Evolutionary conservation across 768 basidiomycete species (phyloP).

Genomic region (Amanita rubescens): DNA sequence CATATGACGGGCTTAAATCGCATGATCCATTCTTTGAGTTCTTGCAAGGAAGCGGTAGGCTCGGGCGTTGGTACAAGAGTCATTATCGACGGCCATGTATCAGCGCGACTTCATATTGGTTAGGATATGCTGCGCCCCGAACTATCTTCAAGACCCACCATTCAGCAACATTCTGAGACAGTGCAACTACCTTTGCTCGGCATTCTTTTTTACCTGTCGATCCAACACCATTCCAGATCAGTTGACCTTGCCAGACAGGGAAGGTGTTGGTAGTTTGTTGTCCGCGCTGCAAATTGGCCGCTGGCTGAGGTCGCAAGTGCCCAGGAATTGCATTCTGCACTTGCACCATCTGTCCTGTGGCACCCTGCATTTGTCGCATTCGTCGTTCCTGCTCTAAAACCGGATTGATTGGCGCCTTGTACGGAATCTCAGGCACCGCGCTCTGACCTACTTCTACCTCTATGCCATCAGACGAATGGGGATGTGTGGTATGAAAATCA

Average conservation of each 20-base stretch:
- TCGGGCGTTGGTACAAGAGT: slow-evolving; percentile 33
- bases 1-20: slow-evolving; percentile 33
- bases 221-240: slow-evolving; percentile 37
- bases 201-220: slow-evolving; percentile 31
- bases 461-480: background rate
- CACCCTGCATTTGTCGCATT: slow-evolving; percentile 8
- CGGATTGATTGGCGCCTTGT: slow-evolving; percentile 41
- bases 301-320: slow-evolving; percentile 8
- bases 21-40: slow-evolving; percentile 43
- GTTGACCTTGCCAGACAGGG: slow-evolving; percentile 39
- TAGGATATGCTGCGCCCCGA: background rate
- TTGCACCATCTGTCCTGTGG: background rate
- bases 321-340: background rate
- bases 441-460: background rate
- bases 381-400: slow-evolving; percentile 37
- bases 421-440: background rate
- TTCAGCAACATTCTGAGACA: slow-evolving; percentile 18
- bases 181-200: slow-evolving; percentile 31
- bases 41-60: slow-evolving; percentile 28
- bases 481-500: slow-evolving; percentile 6
- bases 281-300: slow-evolving; percentile 11
- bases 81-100: slow-evolving; percentile 47
- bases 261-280: slow-evolving; percentile 11
- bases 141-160: slow-evolving; percentile 24
- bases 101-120: slow-evolving; percentile 31